Conservation (phyloP, 495 filamentous ascomycete genomes). For the Lepidopterella palustris region DNA sequence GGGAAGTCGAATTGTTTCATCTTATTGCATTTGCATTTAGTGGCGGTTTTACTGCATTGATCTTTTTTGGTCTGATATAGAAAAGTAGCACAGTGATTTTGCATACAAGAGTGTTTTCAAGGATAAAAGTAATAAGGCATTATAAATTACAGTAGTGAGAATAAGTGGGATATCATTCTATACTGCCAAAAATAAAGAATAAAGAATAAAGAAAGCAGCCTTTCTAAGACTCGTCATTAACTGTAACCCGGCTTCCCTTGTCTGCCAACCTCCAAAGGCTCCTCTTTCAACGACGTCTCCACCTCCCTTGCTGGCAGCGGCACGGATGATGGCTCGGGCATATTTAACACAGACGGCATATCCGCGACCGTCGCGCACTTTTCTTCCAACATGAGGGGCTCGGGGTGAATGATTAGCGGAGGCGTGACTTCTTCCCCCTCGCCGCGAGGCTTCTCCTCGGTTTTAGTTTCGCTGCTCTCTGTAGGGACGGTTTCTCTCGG, state of each 20-base stretch:
- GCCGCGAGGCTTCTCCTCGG: conserved; percentile 1
- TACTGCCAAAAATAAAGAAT: no score
- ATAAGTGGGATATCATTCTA: no score
- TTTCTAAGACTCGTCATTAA: neutral
- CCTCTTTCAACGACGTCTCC: conserved; percentile 5
- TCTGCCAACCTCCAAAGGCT: conserved; percentile 3
- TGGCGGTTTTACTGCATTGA: no score
- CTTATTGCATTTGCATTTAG: no score
- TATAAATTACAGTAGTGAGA: no score
- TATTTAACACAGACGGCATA: conserved; percentile 22
- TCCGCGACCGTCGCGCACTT: conserved; percentile 16
- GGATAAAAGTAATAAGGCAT: no score
- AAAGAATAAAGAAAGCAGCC: neutral
- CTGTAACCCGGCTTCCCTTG: neutral
- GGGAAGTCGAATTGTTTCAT: no score
- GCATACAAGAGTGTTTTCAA: no score
- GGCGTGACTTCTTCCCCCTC: conserved; percentile 17
- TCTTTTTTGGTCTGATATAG: no score
- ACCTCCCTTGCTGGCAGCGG: conserved; percentile 18
- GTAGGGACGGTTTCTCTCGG: no score
- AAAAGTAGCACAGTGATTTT: no score
- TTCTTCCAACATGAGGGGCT: conserved; percentile 14
- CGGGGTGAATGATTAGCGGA: conserved; percentile 18
- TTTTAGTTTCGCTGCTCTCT: no score
- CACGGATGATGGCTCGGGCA: conserved; percentile 24